phyloP scores from a whole-genome alignment of 345 rosid species.

The Aquilaria yunnanensis region DNA sequence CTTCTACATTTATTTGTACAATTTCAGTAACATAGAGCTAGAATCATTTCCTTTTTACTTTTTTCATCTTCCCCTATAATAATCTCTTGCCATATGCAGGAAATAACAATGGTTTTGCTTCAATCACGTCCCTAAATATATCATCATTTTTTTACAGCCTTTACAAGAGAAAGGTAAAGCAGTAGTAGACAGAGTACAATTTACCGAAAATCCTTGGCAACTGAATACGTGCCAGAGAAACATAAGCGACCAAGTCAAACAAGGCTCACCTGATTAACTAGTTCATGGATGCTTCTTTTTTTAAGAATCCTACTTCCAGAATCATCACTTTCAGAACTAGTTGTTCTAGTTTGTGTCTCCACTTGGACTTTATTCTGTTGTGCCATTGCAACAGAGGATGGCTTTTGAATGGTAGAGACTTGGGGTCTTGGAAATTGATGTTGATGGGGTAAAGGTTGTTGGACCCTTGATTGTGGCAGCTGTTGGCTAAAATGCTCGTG shows the following conservation, averaged over 20 bases:
- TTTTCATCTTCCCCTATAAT: no score
- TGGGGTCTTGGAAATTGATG: conserved; percentile 48
- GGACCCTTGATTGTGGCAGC: conserved; percentile 41
- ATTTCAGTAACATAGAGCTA: no score
- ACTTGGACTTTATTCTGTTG: conserved; percentile 44
- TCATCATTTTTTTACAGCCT: no score
- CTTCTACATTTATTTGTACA: no score
- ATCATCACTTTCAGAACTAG: conserved; percentile 45
- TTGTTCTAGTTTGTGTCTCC: conserved; percentile 38
- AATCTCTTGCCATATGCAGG: no score
- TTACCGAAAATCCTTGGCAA: no score
- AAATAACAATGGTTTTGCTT: no score
- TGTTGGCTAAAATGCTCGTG: conserved; percentile 55
- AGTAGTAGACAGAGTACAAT: no score
- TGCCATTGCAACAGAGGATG: conserved; percentile 35
- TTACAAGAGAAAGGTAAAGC: no score
- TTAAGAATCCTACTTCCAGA: conserved; percentile 58
- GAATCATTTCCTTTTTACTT: no score
- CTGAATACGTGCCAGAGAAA: no score
- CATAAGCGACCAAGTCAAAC: not conserved
- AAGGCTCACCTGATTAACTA: conserved; percentile 69
- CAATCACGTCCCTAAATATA: no score
- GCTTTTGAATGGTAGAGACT: conserved; percentile 41
- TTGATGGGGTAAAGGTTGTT: conserved; percentile 50
- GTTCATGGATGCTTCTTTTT: conserved; percentile 86